These are phyloP conservation scores for Coniosporium tulheliwenetii DNA, from an alignment of 2,329 filamentous ascomycete genomes.

Conservation along the genomic window DNA sequence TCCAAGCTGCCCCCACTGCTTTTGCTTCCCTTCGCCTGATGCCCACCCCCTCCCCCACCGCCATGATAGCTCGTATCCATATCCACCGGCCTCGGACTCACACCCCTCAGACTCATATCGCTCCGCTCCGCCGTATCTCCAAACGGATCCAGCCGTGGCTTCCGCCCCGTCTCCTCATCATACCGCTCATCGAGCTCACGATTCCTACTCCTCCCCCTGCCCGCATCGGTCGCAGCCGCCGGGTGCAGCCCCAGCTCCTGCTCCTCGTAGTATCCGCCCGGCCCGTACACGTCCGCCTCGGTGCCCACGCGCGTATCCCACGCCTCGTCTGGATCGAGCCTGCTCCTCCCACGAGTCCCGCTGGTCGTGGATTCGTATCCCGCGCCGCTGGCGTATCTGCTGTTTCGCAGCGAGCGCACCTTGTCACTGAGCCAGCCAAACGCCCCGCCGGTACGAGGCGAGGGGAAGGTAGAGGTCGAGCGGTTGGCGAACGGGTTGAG, in stretches of 20 bases:
- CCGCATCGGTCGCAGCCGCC: conserved; percentile 21
- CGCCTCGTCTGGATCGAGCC: conserved; percentile 67
- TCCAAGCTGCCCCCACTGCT: conserved; percentile 17
- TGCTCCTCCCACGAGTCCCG: conserved; percentile 12
- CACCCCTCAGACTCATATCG: conserved; percentile 47
- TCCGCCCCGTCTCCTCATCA: conserved; percentile 27
- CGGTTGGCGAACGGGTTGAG: conserved; percentile 50
- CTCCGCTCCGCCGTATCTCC: conserved; percentile 51
- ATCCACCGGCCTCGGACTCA: conserved; percentile 57
- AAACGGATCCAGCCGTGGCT: conserved; percentile 44
- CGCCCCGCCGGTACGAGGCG: conserved; percentile 44
- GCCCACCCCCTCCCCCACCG: conserved; percentile 23
- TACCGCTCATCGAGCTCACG: conserved; percentile 27
- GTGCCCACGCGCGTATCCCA: conserved; percentile 71
- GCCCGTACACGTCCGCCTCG: conserved; percentile 50
- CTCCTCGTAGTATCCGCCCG: conserved; percentile 56
- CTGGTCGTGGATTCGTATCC: conserved; percentile 18
- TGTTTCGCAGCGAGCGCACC: conserved; percentile 45
- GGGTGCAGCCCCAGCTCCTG: conserved; percentile 49
- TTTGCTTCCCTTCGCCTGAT: conserved; percentile 19
- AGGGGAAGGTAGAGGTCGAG: conserved; percentile 30
- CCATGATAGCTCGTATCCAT: conserved; percentile 25
- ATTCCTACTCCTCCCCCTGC: conserved; percentile 33
- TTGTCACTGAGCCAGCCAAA: conserved; percentile 59
- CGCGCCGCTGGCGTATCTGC: conserved; percentile 41